Evolutionary conservation across 2,329 filamentous ascomycete genomes (phyloP).

Genomic region (Pestalotiopsis sp.): DNA sequence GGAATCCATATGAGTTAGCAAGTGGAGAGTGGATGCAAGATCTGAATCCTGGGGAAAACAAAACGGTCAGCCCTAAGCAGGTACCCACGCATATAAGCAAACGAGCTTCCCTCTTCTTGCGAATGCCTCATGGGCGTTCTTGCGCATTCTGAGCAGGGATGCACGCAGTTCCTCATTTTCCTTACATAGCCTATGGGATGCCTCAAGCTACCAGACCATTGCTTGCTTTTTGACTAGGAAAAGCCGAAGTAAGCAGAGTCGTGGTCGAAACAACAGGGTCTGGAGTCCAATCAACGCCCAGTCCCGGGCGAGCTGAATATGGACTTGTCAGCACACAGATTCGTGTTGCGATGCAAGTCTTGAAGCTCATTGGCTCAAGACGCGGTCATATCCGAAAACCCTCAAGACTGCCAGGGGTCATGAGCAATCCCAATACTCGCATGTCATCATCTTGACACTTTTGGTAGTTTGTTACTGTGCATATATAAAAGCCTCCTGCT

Average conservation of each 20-base stretch:
- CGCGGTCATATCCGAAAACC: neutral
- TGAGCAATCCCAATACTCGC: no score
- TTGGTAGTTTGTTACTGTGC: no score
- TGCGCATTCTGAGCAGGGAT: neutral
- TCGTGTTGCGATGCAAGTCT: slow-evolving; percentile 1
- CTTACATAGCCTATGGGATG: neutral
- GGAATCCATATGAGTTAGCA: neutral
- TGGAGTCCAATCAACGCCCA: neutral
- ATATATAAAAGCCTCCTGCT: no score
- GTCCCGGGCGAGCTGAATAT: neutral
- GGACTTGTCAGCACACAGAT: neutral
- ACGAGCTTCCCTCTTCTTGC: no score
- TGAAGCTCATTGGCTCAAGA: neutral
- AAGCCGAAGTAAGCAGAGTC: neutral
- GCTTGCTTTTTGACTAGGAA: neutral
- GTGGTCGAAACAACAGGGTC: neutral
- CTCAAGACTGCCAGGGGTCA: no score
- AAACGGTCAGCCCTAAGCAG: neutral
- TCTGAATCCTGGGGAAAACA: neutral
- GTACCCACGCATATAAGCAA: no score
- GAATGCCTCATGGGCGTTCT: no score
- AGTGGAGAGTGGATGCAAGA: neutral
- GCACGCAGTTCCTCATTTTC: neutral
- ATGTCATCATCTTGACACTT: no score
- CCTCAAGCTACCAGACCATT: neutral